Conservation (phyloP, 257 asterid species). For the Gentiana straminea region DNA sequence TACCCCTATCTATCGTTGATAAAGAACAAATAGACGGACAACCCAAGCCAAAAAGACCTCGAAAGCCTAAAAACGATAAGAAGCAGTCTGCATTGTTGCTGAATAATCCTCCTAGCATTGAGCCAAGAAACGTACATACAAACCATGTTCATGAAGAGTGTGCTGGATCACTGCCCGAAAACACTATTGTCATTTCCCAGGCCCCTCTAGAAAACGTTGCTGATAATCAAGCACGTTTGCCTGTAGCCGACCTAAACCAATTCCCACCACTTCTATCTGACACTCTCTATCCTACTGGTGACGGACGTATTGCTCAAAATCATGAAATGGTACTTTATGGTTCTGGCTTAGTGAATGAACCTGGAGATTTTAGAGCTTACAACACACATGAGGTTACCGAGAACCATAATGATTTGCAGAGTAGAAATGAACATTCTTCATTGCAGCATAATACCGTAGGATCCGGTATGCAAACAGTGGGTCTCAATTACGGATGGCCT, state of each 20-base stretch:
- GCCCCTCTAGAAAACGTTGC: conserved; percentile 18
- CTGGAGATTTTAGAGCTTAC: conserved; percentile 18
- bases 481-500: conserved; percentile 25
- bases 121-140: conserved; percentile 19
- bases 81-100: conserved; percentile 22
- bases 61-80: conserved; percentile 20
- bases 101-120: conserved; percentile 20
- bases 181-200: conserved; percentile 11
- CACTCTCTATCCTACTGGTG: conserved; percentile 7
- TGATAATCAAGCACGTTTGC: conserved; percentile 19
- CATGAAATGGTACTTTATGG: conserved; percentile 21
- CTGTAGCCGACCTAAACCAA: conserved; percentile 20
- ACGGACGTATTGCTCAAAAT: conserved; percentile 14
- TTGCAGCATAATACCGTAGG: conserved; percentile 29
- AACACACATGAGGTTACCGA: conserved; percentile 16
- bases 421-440: conserved; percentile 16
- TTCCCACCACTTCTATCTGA: conserved; percentile 28
- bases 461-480: conserved; percentile 16
- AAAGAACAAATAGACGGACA: conserved; percentile 22
- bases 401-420: conserved; percentile 17
- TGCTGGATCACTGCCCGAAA: conserved; percentile 22
- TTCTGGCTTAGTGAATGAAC: conserved; percentile 13
- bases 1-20: conserved; percentile 15
- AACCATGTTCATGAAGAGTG: conserved; percentile 13
- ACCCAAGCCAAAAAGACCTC: conserved; percentile 22